Percentiles rank a stretch among this genome's conserved stretches.
These are phyloP conservation scores for Tulasnella sp. DNA, from an alignment of 768 basidiomycete species.

Conservation along the genomic window DNA sequence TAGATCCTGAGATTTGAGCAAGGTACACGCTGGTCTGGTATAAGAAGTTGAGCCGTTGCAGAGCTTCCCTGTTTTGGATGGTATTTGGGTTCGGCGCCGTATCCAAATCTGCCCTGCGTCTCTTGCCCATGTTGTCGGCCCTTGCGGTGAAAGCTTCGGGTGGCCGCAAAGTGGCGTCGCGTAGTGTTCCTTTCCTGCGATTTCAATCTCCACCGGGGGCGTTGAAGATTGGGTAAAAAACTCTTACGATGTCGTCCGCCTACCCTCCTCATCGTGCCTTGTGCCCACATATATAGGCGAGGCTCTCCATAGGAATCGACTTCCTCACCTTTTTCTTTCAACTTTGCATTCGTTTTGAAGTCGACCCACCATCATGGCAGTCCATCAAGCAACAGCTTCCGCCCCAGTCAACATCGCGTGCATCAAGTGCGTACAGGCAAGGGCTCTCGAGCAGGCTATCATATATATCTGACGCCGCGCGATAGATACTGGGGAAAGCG, in stretches of 20 bases:
- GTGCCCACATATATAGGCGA: no score
- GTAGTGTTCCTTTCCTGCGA: neutral
- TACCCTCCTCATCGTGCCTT: neutral
- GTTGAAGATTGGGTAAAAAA: neutral
- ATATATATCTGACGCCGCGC: slow-evolving; percentile 3
- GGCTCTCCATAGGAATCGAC: no score
- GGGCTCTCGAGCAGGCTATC: neutral
- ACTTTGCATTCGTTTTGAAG: neutral
- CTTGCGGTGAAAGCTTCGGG: no score
- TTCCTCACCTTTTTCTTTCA: neutral
- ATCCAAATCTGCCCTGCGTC: slow-evolving; percentile 40
- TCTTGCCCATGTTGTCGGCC: slow-evolving; percentile 49
- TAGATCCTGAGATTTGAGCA: slow-evolving; percentile 28
- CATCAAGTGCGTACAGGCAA: slow-evolving; percentile 61
- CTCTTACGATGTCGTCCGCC: slow-evolving; percentile 5
- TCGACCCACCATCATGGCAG: slow-evolving; percentile 16
- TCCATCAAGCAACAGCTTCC: slow-evolving; percentile 77
- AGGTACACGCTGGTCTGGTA: slow-evolving; percentile 70
- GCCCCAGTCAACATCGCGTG: slow-evolving; percentile 97
- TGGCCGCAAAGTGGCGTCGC: no score
- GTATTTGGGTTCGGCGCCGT: slow-evolving; percentile 31
- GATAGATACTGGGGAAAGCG: slow-evolving; percentile 97
- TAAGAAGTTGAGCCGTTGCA: slow-evolving; percentile 76
- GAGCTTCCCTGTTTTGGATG: slow-evolving; percentile 60
- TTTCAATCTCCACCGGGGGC: neutral